Evolutionary conservation across 352 stramenopile species (phyloP).

Genomic region (Plasmopara muralis): DNA sequence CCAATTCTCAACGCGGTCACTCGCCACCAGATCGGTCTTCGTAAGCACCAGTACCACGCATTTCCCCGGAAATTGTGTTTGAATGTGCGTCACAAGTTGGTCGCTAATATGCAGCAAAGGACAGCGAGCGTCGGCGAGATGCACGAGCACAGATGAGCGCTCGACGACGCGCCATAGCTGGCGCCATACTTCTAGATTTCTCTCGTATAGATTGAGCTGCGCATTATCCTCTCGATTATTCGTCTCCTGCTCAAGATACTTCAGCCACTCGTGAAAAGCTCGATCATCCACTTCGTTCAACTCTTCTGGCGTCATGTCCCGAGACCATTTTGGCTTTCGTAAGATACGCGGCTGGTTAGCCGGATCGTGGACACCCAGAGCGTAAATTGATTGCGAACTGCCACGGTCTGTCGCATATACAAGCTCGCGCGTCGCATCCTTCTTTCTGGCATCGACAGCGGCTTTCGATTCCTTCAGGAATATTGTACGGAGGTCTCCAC

Average conservation of each 20-base stretch:
- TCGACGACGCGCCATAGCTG: conserved; percentile 80
- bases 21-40: conserved; percentile 96
- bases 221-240: conserved; percentile 11
- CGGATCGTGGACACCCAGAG: conserved; percentile 45
- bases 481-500: conserved; percentile 58
- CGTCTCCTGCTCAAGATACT: conserved; percentile 27
- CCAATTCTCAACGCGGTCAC: conserved; percentile 86
- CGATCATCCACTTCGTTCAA: conserved; percentile 44
- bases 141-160: conserved; percentile 67
- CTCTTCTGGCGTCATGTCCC: conserved; percentile 59
- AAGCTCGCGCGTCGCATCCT: conserved; percentile 55
- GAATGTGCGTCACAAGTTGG: conserved; percentile 48
- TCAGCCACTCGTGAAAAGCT: conserved; percentile 53
- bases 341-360: conserved; percentile 61
- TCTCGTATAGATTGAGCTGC: conserved; percentile 66
- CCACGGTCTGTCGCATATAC: conserved; percentile 52
- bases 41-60: conserved; percentile 98
- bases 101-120: conserved; percentile 70
- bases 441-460: conserved; percentile 56
- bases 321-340: conserved; percentile 52
- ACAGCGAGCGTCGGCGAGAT: conserved; percentile 65
- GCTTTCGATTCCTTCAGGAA: conserved; percentile 57
- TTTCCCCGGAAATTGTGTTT: conserved; percentile 61
- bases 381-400: conserved; percentile 70
- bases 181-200: conserved; percentile 77